A percentile compares a stretch with the other conserved stretches of the same genome.
Evolutionary conservation across 73 alveolate species (phyloP).

Genomic region (Breviolum minutum): DNA sequence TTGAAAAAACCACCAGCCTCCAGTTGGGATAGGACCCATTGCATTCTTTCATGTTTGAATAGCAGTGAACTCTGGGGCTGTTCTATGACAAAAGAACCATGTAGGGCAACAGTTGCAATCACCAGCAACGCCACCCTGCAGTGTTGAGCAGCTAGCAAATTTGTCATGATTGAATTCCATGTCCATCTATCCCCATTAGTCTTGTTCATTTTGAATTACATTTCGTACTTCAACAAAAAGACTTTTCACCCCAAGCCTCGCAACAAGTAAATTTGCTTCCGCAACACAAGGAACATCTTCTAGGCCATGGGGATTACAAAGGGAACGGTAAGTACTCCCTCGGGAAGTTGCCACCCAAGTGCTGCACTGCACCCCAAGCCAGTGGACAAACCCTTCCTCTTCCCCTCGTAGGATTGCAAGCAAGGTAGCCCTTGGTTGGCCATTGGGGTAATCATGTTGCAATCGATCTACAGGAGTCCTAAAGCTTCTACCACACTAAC

Average conservation of each 20-base stretch:
- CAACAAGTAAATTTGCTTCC: not conserved
- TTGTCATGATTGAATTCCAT: not conserved
- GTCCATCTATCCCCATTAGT: not conserved
- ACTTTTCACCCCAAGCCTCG: not conserved
- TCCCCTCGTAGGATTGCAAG: not conserved
- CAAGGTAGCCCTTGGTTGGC: not conserved
- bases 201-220: not conserved
- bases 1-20: not conserved
- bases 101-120: not conserved
- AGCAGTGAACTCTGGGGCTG: slow-evolving; percentile 7
- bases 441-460: not conserved
- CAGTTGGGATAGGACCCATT: not conserved
- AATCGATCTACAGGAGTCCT: no score
- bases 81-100: slow-evolving; percentile 6
- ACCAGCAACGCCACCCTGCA: slow-evolving; percentile 30
- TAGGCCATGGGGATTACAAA: not conserved
- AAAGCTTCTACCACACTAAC: no score
- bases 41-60: not conserved
- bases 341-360: not conserved
- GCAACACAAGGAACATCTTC: not conserved
- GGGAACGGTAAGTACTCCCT: not conserved
- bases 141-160: not conserved
- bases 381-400: slow-evolving; percentile 2
- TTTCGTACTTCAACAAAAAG: not conserved
- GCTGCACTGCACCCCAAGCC: slow-evolving; percentile 40